Evolutionary conservation across 2,329 filamentous ascomycete species (phyloP), one percentile per base, ranked within the genome.

Genomic region (Tolypocladium nubicola): DNA sequence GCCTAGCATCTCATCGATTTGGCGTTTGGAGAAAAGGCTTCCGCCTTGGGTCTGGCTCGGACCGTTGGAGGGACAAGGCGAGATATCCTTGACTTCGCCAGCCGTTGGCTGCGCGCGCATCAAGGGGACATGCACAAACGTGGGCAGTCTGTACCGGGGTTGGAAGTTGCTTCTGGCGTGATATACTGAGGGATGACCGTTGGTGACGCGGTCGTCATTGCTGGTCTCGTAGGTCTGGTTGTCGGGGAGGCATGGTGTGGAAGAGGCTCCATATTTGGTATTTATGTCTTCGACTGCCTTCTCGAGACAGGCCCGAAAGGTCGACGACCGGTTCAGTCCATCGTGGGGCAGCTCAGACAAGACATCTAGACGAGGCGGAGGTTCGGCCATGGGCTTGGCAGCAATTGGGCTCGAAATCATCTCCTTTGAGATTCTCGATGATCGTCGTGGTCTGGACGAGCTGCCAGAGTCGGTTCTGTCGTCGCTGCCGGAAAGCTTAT

Each of bases 221-320:
- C 13, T 56, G 35, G 39, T 49, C 16, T 19, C 53, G 38, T 56
- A 56, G 40, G 26, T 43, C 38, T 49, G 40, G 19, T 16, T 56
- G 21, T 54, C 30, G 10, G 54, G 50, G 41, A 59, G 49, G 23
- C 53, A 35, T 19, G 53, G 23, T 8, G 53, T 56, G n/a, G 60
- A 58, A 26, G 60, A 37, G 11, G 60, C 59, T 49, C 59, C 63
- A 50, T 69, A 67, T 49, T 68, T 66, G 53, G 59, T 57, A 49
- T 68, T 64, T 55, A 70, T 68, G 35, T 67, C 65, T 37, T 65
- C 63, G 7, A 64, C 68, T 43, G 65, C 64, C 54, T 67, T 67
- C 49, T 71, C 68, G 35, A 72, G 60, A 37, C 57, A 62, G 35
- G 60, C 59, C 50, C 65, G 61, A 56, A 72, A 68, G 7, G 67